Evolutionary conservation across 176 grass and related monocot genomes (phyloP).

Genomic region (Bromus sterilis): DNA sequence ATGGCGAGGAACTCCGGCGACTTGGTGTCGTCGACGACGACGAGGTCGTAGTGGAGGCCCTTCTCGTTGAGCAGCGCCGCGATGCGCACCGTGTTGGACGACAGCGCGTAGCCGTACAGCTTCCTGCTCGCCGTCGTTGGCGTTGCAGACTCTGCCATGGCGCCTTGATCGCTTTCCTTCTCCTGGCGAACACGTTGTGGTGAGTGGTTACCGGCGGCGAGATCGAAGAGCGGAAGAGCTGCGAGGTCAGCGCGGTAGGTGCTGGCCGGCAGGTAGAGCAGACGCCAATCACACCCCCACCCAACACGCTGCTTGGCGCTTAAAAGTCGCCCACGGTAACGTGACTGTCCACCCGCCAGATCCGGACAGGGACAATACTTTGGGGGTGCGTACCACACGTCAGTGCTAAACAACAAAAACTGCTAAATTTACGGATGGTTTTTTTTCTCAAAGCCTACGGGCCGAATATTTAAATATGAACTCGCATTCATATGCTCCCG

Average conservation of each 20-base stretch:
- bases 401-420: too few relatives aligned
- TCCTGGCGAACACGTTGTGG: neutral
- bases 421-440: too few relatives aligned
- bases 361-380: too few relatives aligned
- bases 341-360: too few relatives aligned
- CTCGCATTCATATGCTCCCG: too few relatives aligned
- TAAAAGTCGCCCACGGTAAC: too few relatives aligned
- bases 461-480: too few relatives aligned
- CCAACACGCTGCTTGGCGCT: neutral
- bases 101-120: conserved; percentile 49
- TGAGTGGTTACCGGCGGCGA: too few relatives aligned
- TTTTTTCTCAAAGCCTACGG: too few relatives aligned
- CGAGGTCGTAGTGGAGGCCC: conserved; percentile 53
- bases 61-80: conserved; percentile 58
- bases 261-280: neutral
- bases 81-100: conserved; percentile 44
- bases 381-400: too few relatives aligned
- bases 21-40: conserved; percentile 59
- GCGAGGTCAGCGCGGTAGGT: neutral
- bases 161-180: neutral
- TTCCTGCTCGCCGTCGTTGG: conserved; percentile 27
- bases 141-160: neutral
- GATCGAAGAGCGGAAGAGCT: neutral
- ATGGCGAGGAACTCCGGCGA: conserved; percentile 56
- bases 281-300: neutral